Percentiles rank a stretch among this genome's conserved stretches.
Conservation (phyloP, 73 alveolate genomes). For the Durusdinium trenchii region DNA sequence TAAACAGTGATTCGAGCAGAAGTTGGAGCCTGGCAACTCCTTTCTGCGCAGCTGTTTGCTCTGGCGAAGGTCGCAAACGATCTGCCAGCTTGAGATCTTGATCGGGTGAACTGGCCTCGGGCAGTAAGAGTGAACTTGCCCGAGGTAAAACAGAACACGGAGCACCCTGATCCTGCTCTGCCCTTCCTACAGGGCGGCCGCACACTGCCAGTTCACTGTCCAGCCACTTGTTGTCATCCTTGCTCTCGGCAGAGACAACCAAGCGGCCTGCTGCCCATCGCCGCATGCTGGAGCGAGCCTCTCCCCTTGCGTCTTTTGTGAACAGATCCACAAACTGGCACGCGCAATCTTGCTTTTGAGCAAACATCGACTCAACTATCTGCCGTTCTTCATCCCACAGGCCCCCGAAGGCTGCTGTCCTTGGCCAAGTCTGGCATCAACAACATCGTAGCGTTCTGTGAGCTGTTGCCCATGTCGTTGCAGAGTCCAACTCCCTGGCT, state of each 20-base stretch:
- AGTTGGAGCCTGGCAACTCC: not conserved
- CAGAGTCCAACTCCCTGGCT: not conserved
- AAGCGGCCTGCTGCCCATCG: not conserved
- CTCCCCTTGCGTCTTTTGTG: not conserved
- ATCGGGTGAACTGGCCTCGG: not conserved
- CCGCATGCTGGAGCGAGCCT: not conserved
- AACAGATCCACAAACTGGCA: not conserved
- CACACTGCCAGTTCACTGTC: not conserved
- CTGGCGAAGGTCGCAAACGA: not conserved
- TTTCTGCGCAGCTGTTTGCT: constrained; percentile 38
- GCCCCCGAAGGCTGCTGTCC: not conserved
- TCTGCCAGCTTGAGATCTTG: not conserved
- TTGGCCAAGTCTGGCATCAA: constrained; percentile 10
- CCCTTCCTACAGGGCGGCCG: not conserved
- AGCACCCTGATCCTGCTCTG: not conserved
- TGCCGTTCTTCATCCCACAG: constrained; percentile 27
- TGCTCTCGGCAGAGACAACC: not conserved
- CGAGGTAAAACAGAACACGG: not conserved
- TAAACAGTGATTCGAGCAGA: not conserved
- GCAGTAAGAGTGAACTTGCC: not conserved
- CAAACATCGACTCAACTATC: not conserved
- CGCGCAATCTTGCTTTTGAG: not conserved
- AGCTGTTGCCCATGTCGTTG: not conserved
- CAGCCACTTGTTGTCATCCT: not conserved
- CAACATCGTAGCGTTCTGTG: not conserved